Evolutionary conservation across 228 moss, liverwort and hornwort genomes (phyloP).

Genomic region (Sphagnum magellanicum): DNA sequence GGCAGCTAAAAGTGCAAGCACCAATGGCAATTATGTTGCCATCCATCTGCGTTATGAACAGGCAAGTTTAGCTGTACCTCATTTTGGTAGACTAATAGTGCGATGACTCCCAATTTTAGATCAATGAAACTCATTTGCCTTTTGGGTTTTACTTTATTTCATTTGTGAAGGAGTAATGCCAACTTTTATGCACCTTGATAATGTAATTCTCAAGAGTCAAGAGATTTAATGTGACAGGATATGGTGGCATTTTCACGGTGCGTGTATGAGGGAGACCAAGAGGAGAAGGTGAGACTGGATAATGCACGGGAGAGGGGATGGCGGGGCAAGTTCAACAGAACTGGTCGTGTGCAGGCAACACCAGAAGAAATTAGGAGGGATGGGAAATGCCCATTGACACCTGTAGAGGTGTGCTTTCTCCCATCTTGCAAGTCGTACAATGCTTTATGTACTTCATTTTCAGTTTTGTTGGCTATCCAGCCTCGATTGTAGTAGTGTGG

Average conservation of each 20-base stretch:
- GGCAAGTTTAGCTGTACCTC: slow-evolving; percentile 19
- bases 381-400: slow-evolving; percentile 96
- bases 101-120: too few species aligned
- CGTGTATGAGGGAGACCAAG: slow-evolving; percentile 74
- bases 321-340: slow-evolving; percentile 88
- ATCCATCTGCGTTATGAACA: slow-evolving; percentile 95
- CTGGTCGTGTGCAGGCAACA: slow-evolving; percentile 51
- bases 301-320: slow-evolving; percentile 88
- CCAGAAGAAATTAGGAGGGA: slow-evolving; percentile 71
- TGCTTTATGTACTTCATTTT: too few species aligned
- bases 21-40: slow-evolving; percentile 83
- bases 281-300: slow-evolving; percentile 72
- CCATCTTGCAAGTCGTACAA: too few species aligned
- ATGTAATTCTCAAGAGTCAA: too few species aligned
- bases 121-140: too few species aligned
- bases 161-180: too few species aligned
- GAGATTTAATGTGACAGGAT: slow-evolving; percentile 39
- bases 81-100: too few species aligned
- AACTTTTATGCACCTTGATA: too few species aligned
- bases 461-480: too few species aligned
- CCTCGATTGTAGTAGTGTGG: too few species aligned
- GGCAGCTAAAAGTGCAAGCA: slow-evolving; percentile 63
- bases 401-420: slow-evolving; percentile 59
- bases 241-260: slow-evolving; percentile 99
- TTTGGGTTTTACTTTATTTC: too few species aligned